These are phyloP conservation scores for Russula olivacea DNA, from an alignment of 768 basidiomycete species.

Conservation along the genomic window DNA sequence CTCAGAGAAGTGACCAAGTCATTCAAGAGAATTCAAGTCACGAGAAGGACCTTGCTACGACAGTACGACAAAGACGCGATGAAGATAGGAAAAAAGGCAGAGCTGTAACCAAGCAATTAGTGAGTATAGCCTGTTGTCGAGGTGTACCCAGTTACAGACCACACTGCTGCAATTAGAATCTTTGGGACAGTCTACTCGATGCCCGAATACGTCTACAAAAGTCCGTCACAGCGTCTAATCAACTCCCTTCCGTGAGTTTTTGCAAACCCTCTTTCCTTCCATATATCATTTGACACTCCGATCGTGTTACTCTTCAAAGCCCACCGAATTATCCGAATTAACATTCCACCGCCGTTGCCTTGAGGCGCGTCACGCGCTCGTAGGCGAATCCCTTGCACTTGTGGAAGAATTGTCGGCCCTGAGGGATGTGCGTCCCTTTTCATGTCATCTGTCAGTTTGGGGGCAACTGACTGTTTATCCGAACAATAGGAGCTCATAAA, in stretches of 20 bases:
- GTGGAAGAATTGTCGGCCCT: constrained; percentile 63
- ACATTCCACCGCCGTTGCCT: constrained; percentile 36
- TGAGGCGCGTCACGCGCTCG: constrained; percentile 44
- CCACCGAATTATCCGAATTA: constrained; percentile 32
- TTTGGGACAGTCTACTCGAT: constrained; percentile 86
- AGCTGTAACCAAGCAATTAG: constrained; percentile 79
- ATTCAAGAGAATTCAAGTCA: constrained; percentile 22
- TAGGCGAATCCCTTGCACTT: constrained; percentile 54
- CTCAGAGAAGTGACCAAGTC: neutral
- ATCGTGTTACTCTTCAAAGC: constrained; percentile 32
- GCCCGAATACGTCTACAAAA: constrained; percentile 92
- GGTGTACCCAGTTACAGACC: neutral
- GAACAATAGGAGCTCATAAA: constrained; percentile 18
- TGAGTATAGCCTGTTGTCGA: constrained; percentile 34
- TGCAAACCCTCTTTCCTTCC: neutral
- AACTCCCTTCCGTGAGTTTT: constrained; percentile 53
- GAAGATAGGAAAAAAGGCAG: constrained; percentile 76
- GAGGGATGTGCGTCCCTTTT: constrained; percentile 49
- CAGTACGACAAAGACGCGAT: constrained; percentile 54
- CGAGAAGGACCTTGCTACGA: constrained; percentile 44
- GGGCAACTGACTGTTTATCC: constrained; percentile 2
- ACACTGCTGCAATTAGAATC: constrained; percentile 39
- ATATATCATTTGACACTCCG: constrained; percentile 19
- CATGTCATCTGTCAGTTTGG: constrained; percentile 7
- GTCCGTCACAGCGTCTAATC: constrained; percentile 56